Base-by-base conservation (phyloP, 495 filamentous ascomycete genomes). In the Friedmanniomyces endolithicus region DNA sequence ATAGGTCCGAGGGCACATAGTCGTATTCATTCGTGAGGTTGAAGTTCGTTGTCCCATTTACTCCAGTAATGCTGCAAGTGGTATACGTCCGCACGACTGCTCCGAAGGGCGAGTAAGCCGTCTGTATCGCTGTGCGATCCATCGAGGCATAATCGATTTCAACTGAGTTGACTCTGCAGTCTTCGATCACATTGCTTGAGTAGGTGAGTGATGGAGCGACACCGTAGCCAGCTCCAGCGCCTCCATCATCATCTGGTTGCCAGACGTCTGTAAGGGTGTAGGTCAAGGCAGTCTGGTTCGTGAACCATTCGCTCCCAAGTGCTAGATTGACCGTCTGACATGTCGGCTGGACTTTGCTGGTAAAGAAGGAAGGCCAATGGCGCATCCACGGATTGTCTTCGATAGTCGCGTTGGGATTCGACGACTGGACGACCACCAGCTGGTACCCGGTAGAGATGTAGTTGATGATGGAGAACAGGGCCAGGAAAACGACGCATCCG, bases 331-430 rank as follows among this genome's bases (percentile, higher is more conserved):
- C 51, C 4, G 65, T 25, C 27, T 66, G 52, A 52, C 65, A 69
- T 16, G 59, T 50, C 17, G 65, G 56, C 1, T 44, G 31, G 22
- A 65, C 61, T 17, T 53, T 55, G 40, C 60, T 63, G 11, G 61
- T 61, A n/a, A 67, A 51, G 50, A 64, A 66, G 9, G 63, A 63
- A 9, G 66, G 65, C 64, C 61, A 62, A 47, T 62, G 55, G 7
- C 57, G 52, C 34, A 62, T 53, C 64, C 62, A 66, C 7, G 49
- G 24, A 17, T 50, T 57, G n/a, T 37, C 33, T 8, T 39, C 16
- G 17, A 65, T 48, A 16, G 64, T 68, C 3, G 50, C 43, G 50
- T 66, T 67, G 7, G 67, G 67, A 45, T 67, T 55, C 14, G 51
- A 44, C 16, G 54, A 33, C 23, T 63, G 56, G 24, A 52, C 50